Conservation (phyloP, 495 filamentous ascomycete species). For the Neurospora sp. region DNA sequence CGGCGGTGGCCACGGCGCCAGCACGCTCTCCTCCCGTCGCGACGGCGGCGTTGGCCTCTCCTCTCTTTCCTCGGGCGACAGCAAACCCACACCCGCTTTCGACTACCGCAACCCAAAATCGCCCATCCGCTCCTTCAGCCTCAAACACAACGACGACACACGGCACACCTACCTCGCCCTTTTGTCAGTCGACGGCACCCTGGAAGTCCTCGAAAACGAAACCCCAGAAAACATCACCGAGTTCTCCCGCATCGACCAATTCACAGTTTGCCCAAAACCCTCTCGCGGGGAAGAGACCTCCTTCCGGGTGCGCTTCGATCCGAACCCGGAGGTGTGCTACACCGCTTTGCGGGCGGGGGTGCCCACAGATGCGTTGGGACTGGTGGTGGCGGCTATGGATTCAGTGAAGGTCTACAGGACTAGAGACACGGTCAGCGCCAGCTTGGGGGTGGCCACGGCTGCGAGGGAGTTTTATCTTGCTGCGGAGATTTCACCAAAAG, state of each 20-base stretch:
- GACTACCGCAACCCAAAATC: slow-evolving; percentile 31
- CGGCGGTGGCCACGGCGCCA: neutral
- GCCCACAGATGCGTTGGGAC: slow-evolving; percentile 56
- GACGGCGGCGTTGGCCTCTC: neutral
- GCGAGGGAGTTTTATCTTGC: slow-evolving; percentile 65
- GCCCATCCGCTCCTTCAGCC: slow-evolving; percentile 61
- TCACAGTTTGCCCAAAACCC: slow-evolving; percentile 42
- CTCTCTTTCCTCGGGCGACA: slow-evolving; percentile 9
- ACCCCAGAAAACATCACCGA: slow-evolving; percentile 71
- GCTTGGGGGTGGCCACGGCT: slow-evolving; percentile 37
- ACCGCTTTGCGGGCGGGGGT: slow-evolving; percentile 66
- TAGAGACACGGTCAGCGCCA: slow-evolving; percentile 44
- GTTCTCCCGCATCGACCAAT: slow-evolving; percentile 64
- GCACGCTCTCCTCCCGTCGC: neutral
- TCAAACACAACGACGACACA: slow-evolving; percentile 58
- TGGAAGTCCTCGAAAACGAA: slow-evolving; percentile 76
- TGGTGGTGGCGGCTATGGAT: slow-evolving; percentile 80
- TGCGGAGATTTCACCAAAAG: slow-evolving; percentile 57
- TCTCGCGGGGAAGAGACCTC: slow-evolving; percentile 69
- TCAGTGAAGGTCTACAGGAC: slow-evolving; percentile 71
- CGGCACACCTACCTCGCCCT: slow-evolving; percentile 72
- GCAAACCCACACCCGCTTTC: slow-evolving; percentile 29
- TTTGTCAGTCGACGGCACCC: slow-evolving; percentile 66
- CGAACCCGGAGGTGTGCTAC: slow-evolving; percentile 68
- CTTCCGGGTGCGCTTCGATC: slow-evolving; percentile 78